Base-by-base conservation (phyloP, 805 yeast species). In the Saturnispora gosingensis region DNA sequence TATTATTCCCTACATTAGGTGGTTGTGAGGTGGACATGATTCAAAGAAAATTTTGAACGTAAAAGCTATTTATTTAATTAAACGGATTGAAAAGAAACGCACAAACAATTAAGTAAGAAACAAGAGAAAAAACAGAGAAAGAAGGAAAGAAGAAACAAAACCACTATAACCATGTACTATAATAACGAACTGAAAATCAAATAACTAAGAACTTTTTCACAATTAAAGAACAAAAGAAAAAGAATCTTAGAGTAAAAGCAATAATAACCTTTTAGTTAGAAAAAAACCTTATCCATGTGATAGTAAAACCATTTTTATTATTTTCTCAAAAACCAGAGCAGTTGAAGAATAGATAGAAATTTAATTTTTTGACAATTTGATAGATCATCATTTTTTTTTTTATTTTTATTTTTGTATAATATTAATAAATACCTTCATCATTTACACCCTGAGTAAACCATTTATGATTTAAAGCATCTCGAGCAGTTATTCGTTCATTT, bases 401-500 rank as follows among this genome's bases (percentile, higher is more conserved):
- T 18, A 18, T 38, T 38, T 18, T 22, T 22, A 22, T 4, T 25
- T 25, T 25, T 25, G 28, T 25, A 25, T 25, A 25, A 38, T 16
- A 18, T 30, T 34, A 45, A 40, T 39, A 39, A n/a, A 55, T 53
- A 30, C 81, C 84, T 54, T 78, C 83, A 65, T 79, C 85, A 56
- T 73, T 66, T 46, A 80, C 74, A 27, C 83, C 84, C 53, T 74
- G 72, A 56, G 75, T 73, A 65, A 95, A 82, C 86, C 96, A 93
- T 46, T 87, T 88, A 66, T 79, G 83, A 50, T 71, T 63, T 56
- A 79, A 67, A 3, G 83, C 82, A 57, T 74, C 75, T 45, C 73
- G 72, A n/a, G 80, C 82, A 3, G 75, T 72, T 35, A 77, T 69
- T 56, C 83, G 64, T 54, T 72, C 71, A 18, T 69, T 63, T 0